Base-by-base conservation (phyloP, 2,329 filamentous ascomycete species). In the Canariomyces notabilis region DNA sequence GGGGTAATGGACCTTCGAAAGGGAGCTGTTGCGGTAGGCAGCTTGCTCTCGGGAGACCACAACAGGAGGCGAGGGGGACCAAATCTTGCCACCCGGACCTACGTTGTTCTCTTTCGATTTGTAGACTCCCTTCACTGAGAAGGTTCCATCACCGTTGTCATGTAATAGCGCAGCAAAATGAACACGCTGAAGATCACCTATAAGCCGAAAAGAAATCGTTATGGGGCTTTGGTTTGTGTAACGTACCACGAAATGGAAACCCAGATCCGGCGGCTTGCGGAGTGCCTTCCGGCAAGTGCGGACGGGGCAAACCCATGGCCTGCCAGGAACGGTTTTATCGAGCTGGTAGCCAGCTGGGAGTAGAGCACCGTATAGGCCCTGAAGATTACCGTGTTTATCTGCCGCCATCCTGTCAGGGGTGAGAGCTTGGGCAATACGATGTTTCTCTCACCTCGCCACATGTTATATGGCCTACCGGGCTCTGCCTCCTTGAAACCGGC, bases 241-340 rank as follows among this genome's bases (percentile, higher is more conserved):
- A 22, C 41, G 2, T 48, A 55, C 54, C 43, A 22, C 18, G 12
- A 61, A 60, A 22, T 61, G 59, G 19, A 46, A 48, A 1, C 56
- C 55, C 2, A 61, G 37, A 12, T 49, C 49, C 1, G 16, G 20
- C 2, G 35, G 37, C 26, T 47, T 54, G 19, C 26, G 26, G 32
- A 50, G 54, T 0, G 49, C 23, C 29, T 22, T 45, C 14, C 52
- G 48, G 39, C 59, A 61, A 1, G 44, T 54, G 8, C 53, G 52
- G 1, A 60, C 42, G 3, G 59, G 54, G 22, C 59, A 61, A 8
- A 53, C 49, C 57, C 58, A 61, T 20, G 51, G 51, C n/a, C 50
- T 46, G 3, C 41, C 45, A 9, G 50, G 40, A n/a, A 52, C 26
- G 3, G 49, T 52, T 16, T 16, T 36, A 34, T 58, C 52, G 16